Evolutionary conservation across 108 stramenopile genomes (phyloP), one percentile per base, ranked within the genome.

Genomic region (Discostella stelligeroides): DNA sequence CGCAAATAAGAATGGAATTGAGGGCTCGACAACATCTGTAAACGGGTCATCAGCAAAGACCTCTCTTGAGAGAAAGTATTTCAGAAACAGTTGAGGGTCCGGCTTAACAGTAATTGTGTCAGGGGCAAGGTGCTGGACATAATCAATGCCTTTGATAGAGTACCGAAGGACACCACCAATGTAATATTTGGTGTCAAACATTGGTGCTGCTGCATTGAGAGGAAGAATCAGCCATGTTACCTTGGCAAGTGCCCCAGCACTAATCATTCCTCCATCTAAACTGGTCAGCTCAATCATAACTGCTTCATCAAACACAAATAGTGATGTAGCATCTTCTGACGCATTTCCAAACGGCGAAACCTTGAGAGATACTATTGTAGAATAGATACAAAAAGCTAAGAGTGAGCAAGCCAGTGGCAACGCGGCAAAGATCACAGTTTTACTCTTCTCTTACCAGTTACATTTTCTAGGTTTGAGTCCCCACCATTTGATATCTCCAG

Each of bases 11-110:
- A 68, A 75, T 49, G 74, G 74, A 17, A 75, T 30, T 15, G 66
- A 39, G 28, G 39, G 58, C 21, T 75, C 66, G 10, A 75, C 42
- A 2, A 40, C 45, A 24, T 27, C 21, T 28, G 66, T 64, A 58
- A 75, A 75, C 14, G 74, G 74, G 34, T 75, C 57, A 48, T 75
- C 74, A 25, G 74, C 20, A 47, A 64, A 75, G 10, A 60, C 74
- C 15, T 75, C 74, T 50, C 74, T 65, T 46, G 65, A 68, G 29
- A 59, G 45, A 30, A 75, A 75, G 24, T 75, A 75, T 41, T 66
- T 75, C 17, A 75, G 55, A 66, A 58, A 41, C 13, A 75, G 74
- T 37, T 75, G 74, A 13, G 74, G 74, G 60, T 63, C 74, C 29
- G 74, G 74, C 34, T 57, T 28, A 14, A 75, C 63, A 37, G 74